Evolutionary conservation across 768 basidiomycete species (phyloP).

Genomic region (Pleurotus sapidus): DNA sequence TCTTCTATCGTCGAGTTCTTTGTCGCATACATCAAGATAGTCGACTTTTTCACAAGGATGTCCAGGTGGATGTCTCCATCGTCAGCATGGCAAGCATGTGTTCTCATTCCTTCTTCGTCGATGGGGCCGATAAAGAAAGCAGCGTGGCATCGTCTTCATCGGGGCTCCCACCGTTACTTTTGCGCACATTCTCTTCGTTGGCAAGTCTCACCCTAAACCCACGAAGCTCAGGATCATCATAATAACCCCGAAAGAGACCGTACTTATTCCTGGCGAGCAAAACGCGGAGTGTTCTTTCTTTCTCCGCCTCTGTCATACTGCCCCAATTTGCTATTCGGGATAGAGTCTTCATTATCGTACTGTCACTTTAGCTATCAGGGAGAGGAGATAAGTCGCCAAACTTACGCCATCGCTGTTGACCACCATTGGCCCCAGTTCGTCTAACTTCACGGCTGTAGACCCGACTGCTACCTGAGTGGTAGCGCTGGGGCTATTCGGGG

Average conservation of each 20-base stretch:
- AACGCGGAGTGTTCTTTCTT: slow-evolving; percentile 53
- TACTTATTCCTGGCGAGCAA: slow-evolving; percentile 52
- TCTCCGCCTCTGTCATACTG: slow-evolving; percentile 53
- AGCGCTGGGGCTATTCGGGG: slow-evolving; percentile 1
- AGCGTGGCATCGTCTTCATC: neutral
- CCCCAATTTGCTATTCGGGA: slow-evolving; percentile 68
- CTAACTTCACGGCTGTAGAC: slow-evolving; percentile 41
- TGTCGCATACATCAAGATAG: too few species aligned
- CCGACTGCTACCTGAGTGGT: slow-evolving; percentile 11
- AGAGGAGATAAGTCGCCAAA: slow-evolving; percentile 4
- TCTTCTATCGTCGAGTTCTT: too few species aligned
- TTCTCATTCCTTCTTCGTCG: neutral
- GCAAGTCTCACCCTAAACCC: slow-evolving; percentile 1
- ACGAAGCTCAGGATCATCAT: neutral
- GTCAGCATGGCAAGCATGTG: too few species aligned
- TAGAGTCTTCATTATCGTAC: slow-evolving; percentile 41
- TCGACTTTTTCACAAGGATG: too few species aligned
- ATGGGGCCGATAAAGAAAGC: neutral
- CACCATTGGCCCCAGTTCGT: slow-evolving; percentile 64
- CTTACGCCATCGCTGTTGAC: slow-evolving; percentile 66
- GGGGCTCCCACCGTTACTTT: neutral
- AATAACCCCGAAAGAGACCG: slow-evolving; percentile 8
- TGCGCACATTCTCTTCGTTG: slow-evolving; percentile 2
- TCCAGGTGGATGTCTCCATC: too few species aligned
- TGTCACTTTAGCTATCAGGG: neutral